phyloP scores from a whole-genome alignment of 371 early-diverging fungal genomes.

The Rhizopus microsporus region DNA sequence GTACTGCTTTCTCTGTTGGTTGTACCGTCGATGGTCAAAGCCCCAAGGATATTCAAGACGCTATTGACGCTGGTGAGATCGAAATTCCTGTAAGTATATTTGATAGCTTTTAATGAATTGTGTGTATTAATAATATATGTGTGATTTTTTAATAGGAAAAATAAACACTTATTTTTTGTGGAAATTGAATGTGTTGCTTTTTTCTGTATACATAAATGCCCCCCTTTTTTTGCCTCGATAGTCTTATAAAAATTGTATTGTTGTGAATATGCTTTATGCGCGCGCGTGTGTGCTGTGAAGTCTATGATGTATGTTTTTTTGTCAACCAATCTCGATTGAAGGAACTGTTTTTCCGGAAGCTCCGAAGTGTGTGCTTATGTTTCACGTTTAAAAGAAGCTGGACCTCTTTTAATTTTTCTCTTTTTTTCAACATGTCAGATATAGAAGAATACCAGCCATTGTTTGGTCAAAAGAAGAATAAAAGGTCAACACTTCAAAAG shows the following conservation, averaged over 20 bases:
- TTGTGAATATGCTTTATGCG: too few species aligned
- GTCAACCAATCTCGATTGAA: too few species aligned
- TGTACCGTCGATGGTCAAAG: slow-evolving; percentile 77
- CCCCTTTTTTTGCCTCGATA: too few species aligned
- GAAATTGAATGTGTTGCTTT: too few species aligned
- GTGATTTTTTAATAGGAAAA: not conserved
- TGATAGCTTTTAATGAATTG: not conserved
- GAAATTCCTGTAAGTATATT: slow-evolving; percentile 77
- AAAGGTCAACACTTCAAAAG: not conserved
- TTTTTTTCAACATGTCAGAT: not conserved
- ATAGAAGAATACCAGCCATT: not conserved
- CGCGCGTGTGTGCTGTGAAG: too few species aligned
- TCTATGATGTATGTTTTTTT: too few species aligned
- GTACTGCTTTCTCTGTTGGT: slow-evolving; percentile 98
- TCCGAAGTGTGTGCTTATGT: too few species aligned
- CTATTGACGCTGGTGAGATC: slow-evolving; percentile 77
- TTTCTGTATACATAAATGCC: too few species aligned
- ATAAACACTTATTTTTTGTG: not conserved
- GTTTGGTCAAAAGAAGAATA: not conserved
- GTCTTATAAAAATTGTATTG: too few species aligned
- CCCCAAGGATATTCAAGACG: slow-evolving; percentile 49
- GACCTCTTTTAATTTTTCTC: not conserved
- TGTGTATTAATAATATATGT: too few species aligned
- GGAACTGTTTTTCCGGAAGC: too few species aligned
- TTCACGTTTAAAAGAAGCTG: not conserved